Evolutionary conservation across 306 rosid species (phyloP).

Genomic region (Corylus americana): DNA sequence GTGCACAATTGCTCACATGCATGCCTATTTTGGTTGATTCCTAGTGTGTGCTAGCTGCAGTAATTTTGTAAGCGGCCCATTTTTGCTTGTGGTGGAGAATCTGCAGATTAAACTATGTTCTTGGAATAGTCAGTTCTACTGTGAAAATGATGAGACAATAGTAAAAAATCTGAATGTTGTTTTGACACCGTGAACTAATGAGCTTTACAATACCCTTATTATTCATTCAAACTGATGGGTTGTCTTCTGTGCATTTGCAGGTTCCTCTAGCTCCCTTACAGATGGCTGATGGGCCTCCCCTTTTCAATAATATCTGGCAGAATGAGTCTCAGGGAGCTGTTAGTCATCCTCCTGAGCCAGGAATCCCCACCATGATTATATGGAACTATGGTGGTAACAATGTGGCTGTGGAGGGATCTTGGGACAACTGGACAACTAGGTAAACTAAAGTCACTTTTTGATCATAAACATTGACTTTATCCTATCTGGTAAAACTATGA

Average conservation of each 20-base stretch:
- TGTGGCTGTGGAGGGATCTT: slow-evolving; percentile 87
- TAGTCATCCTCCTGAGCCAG: slow-evolving; percentile 64
- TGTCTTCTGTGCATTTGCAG: slow-evolving; percentile 53
- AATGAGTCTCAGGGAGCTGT: slow-evolving; percentile 45
- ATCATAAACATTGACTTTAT: slow-evolving; percentile 10
- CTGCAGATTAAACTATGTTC: background rate
- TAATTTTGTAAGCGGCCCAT: background rate
- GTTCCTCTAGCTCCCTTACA: slow-evolving; percentile 81
- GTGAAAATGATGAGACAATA: background rate
- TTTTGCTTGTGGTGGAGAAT: background rate
- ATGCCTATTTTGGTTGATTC: background rate
- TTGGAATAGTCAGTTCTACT: background rate
- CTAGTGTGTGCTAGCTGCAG: background rate
- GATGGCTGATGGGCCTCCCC: slow-evolving; percentile 55
- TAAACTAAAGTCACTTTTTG: slow-evolving; percentile 28
- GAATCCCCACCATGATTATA: slow-evolving; percentile 73
- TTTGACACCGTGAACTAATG: background rate
- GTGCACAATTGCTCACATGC: background rate
- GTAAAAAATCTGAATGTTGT: background rate
- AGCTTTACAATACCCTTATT: background rate
- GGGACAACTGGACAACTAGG: slow-evolving; percentile 95
- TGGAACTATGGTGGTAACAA: slow-evolving; percentile 77
- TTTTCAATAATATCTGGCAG: slow-evolving; percentile 53
- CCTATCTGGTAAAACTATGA: slow-evolving; percentile 7
- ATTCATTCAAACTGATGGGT: slow-evolving; percentile 22